Evolutionary conservation across 2,329 filamentous ascomycete species (phyloP).

Genomic region (Talaromyces sp.): DNA sequence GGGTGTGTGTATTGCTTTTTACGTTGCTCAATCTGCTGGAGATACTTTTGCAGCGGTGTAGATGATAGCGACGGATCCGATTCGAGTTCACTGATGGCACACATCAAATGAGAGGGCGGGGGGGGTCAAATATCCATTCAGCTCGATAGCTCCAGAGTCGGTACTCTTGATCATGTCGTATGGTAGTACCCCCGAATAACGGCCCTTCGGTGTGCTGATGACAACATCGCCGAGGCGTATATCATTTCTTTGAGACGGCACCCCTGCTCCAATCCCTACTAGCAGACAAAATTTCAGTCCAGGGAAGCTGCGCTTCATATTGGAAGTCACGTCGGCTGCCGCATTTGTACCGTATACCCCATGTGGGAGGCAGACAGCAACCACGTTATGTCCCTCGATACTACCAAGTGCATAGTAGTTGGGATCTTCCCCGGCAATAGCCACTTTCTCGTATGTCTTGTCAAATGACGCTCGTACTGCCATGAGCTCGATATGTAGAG

Average conservation of each 20-base stretch:
- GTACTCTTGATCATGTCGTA: slow-evolving; percentile 21
- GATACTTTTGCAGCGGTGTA: slow-evolving; percentile 3
- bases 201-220: slow-evolving; percentile 23
- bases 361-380: slow-evolving; percentile 24
- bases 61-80: slow-evolving; percentile 11
- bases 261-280: slow-evolving; percentile 29
- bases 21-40: slow-evolving; percentile 10
- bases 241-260: slow-evolving; percentile 19
- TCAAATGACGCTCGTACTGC: slow-evolving; percentile 29
- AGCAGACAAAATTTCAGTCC: slow-evolving; percentile 24
- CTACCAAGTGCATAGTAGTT: slow-evolving; percentile 28
- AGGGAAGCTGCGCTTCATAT: slow-evolving; percentile 26
- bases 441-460: slow-evolving; percentile 17
- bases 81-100: slow-evolving; percentile 12
- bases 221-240: slow-evolving; percentile 29
- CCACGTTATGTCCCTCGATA: slow-evolving; percentile 27
- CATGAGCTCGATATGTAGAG: slow-evolving; percentile 26
- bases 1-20: slow-evolving; percentile 10
- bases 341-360: slow-evolving; percentile 26
- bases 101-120: slow-evolving; percentile 13
- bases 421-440: slow-evolving; percentile 18
- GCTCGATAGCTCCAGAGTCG: slow-evolving; percentile 1
- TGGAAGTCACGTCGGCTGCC: slow-evolving; percentile 21
- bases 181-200: slow-evolving; percentile 20
- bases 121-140: slow-evolving; percentile 13